Evolutionary conservation across 345 rosid genomes (phyloP).

Genomic region (Melaleuca alternifolia): DNA sequence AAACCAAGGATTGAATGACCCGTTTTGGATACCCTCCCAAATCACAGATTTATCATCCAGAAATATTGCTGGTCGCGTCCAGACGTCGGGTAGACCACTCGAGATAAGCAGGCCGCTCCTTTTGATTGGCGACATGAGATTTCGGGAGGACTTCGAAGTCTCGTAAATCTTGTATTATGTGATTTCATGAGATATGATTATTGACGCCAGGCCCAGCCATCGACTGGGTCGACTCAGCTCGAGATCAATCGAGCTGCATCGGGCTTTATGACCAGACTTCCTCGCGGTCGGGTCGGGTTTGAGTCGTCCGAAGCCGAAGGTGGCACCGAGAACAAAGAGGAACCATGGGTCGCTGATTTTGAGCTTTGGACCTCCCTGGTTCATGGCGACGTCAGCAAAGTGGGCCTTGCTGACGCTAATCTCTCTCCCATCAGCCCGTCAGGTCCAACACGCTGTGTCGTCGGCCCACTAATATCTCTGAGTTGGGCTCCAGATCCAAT

Average conservation of each 20-base stretch:
- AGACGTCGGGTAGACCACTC: background rate
- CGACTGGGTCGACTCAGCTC: background rate
- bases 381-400: background rate
- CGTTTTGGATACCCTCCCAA: background rate
- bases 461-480: background rate
- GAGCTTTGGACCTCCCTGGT: background rate
- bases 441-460: background rate
- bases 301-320: background rate
- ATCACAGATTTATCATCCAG: background rate
- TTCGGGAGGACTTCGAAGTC: background rate
- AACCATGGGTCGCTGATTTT: background rate
- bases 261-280: background rate
- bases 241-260: background rate
- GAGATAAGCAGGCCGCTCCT: background rate
- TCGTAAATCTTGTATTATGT: background rate
- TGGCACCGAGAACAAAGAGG: background rate
- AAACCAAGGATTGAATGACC: background rate
- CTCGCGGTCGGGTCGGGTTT: background rate
- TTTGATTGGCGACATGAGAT: background rate
- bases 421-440: background rate
- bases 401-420: background rate
- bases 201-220: accelerated
- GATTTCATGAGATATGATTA: accelerated
- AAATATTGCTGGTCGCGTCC: background rate
- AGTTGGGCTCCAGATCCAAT: background rate